phyloP scores from a whole-genome alignment of 495 filamentous ascomycete species.

The Amphirosellinia nigrospora region DNA sequence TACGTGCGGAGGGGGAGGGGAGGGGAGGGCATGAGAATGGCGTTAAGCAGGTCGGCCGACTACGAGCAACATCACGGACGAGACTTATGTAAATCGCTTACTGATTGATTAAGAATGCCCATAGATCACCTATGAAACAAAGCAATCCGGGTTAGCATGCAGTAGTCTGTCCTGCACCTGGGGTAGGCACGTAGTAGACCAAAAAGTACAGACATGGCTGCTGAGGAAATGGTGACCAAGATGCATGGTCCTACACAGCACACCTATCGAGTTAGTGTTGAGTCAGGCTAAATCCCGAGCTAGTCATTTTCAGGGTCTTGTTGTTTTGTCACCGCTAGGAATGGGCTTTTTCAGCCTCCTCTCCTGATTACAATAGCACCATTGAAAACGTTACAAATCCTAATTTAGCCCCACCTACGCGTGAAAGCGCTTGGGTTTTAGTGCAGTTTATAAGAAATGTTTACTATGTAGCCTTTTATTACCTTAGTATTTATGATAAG shows the following conservation, averaged over 20 bases:
- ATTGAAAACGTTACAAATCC: conserved; percentile 5
- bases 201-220: neutral
- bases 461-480: no score
- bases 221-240: conserved; percentile 10
- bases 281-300: neutral
- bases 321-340: neutral
- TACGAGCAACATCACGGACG: neutral
- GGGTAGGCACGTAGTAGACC: neutral
- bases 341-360: neutral
- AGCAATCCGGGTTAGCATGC: neutral
- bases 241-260: neutral
- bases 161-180: neutral
- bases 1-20: conserved; percentile 19
- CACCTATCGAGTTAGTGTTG: neutral
- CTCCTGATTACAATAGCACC: neutral
- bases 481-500: no score
- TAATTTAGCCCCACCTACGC: neutral
- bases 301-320: conserved; percentile 1
- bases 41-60: neutral
- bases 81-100: conserved; percentile 18
- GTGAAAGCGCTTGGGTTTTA: neutral
- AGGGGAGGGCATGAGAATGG: conserved; percentile 8
- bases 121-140: neutral
- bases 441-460: no score
- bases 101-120: conserved; percentile 18